Evolutionary conservation across 2,329 filamentous ascomycete species (phyloP).

Genomic region (Albifimbria verrucaria): DNA sequence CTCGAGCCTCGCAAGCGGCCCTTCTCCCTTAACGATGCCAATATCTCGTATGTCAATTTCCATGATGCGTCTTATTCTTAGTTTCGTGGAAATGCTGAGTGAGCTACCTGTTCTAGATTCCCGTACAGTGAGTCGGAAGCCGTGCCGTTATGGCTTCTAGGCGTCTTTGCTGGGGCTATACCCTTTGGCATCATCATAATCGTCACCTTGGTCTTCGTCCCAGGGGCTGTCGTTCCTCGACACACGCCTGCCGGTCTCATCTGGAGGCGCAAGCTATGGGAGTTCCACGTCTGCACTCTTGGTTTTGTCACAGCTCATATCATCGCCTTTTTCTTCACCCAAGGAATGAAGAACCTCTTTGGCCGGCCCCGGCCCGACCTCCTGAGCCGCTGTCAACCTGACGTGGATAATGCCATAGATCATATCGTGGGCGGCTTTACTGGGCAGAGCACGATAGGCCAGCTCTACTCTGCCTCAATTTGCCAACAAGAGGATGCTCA

Average conservation of each 20-base stretch:
- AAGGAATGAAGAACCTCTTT: constrained; percentile 67
- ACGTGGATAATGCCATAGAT: constrained; percentile 51
- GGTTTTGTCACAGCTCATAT: constrained; percentile 66
- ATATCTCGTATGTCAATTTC: constrained; percentile 41
- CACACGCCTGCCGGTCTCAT: constrained; percentile 22
- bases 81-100: background rate
- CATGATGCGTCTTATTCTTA: background rate
- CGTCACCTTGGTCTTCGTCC: constrained; percentile 51
- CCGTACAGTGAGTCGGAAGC: constrained; percentile 61
- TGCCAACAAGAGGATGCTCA: constrained; percentile 58
- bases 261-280: constrained; percentile 74
- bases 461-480: constrained; percentile 65
- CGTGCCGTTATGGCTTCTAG: constrained; percentile 48
- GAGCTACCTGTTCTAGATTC: constrained; percentile 37
- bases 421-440: constrained; percentile 57
- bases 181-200: constrained; percentile 44
- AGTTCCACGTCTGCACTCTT: constrained; percentile 73
- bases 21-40: constrained; percentile 60
- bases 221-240: constrained; percentile 46
- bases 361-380: constrained; percentile 68
- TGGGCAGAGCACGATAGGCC: constrained; percentile 43
- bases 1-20: constrained; percentile 55
- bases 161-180: background rate
- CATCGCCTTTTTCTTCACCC: constrained; percentile 66
- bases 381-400: constrained; percentile 67